Evolutionary conservation across 2,329 filamentous ascomycete species (phyloP).

Genomic region (Ophiobolus disseminans): DNA sequence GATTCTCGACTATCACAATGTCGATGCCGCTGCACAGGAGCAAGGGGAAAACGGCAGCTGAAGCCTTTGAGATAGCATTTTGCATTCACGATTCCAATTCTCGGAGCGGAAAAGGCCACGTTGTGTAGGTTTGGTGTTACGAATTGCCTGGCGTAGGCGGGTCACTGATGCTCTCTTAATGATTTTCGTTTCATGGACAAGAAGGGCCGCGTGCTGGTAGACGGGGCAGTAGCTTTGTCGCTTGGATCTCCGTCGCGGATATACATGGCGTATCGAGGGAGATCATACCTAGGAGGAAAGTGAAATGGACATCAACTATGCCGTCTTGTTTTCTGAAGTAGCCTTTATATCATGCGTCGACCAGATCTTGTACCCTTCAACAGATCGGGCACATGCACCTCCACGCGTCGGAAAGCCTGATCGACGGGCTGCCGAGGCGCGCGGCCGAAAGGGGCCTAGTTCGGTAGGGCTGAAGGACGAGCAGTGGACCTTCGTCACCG

Average conservation of each 20-base stretch:
- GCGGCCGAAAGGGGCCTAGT: slow-evolving; percentile 20
- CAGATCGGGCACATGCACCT: no score
- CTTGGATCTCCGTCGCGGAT: slow-evolving; percentile 20
- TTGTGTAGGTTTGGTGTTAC: slow-evolving; percentile 17
- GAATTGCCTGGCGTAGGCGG: slow-evolving; percentile 22
- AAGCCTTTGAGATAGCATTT: slow-evolving; percentile 13
- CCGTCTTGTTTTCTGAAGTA: no score
- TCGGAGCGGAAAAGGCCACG: slow-evolving; percentile 15
- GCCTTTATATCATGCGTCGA: no score
- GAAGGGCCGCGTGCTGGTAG: slow-evolving; percentile 21
- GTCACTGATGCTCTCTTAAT: slow-evolving; percentile 25
- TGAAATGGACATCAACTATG: slow-evolving; percentile 14
- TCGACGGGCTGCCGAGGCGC: slow-evolving; percentile 20
- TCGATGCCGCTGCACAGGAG: slow-evolving; percentile 68
- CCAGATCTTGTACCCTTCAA: neutral
- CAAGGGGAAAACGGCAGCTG: slow-evolving; percentile 42
- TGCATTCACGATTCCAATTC: slow-evolving; percentile 21
- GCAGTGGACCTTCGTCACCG: slow-evolving; percentile 28
- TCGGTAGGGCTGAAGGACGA: slow-evolving; percentile 26
- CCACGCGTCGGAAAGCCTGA: neutral
- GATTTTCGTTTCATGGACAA: slow-evolving; percentile 21
- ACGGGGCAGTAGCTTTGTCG: slow-evolving; percentile 21
- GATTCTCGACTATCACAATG: slow-evolving; percentile 97
- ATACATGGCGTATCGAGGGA: slow-evolving; percentile 12
- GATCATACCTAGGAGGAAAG: slow-evolving; percentile 20